Evolutionary conservation across 2,329 filamentous ascomycete genomes (phyloP).

Genomic region (Fusarium ambrosium): DNA sequence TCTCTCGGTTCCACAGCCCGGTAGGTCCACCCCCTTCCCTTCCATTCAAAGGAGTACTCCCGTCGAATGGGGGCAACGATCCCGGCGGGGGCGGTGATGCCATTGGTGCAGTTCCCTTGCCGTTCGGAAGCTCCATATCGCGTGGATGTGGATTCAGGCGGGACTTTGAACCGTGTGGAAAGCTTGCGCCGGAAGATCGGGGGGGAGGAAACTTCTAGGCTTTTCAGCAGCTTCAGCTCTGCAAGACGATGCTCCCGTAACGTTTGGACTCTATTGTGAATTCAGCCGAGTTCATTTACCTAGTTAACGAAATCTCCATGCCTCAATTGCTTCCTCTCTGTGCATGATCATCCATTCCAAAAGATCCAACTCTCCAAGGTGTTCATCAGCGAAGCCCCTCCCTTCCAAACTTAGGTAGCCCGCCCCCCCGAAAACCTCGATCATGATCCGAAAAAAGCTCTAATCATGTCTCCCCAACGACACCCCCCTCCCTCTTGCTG

Average conservation of each 20-base stretch:
- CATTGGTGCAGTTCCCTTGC: not conserved
- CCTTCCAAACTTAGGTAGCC: not conserved
- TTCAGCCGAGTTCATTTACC: not conserved
- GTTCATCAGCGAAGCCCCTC: not conserved
- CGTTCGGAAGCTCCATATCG: not conserved
- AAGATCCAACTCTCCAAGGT: not conserved
- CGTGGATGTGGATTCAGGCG: not conserved
- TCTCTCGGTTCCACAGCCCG: conserved; percentile 9
- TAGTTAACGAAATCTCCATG: not conserved
- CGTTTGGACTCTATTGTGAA: not conserved
- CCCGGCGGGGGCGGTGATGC: not conserved
- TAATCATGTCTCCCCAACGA: not conserved
- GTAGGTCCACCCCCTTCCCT: not conserved
- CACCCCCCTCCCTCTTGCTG: conserved; percentile 21
- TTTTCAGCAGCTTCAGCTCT: not conserved
- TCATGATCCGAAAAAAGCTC: conserved; percentile 1
- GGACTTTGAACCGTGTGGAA: not conserved
- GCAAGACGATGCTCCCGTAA: not conserved
- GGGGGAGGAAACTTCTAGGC: not conserved
- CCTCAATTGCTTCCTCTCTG: not conserved
- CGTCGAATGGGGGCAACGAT: not conserved
- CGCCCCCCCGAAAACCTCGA: not conserved
- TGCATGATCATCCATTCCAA: not conserved
- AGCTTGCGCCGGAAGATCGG: not conserved
- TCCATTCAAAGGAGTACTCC: not conserved